Evolutionary conservation across 1,139 yeast species (phyloP).

Genomic region (Cylindricascospora bacillispora): DNA sequence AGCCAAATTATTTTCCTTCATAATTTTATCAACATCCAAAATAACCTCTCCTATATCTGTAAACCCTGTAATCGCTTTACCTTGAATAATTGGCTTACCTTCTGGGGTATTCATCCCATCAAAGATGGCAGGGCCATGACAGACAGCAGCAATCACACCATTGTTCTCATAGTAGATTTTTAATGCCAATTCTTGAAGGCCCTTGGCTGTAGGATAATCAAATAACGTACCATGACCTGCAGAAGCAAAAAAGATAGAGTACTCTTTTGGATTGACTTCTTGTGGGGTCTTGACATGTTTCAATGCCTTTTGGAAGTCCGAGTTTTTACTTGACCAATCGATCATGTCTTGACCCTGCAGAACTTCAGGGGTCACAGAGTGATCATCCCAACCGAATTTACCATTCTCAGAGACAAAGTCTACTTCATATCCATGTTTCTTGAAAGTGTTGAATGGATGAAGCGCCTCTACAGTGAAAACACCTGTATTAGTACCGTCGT

Average conservation of each 20-base stretch:
- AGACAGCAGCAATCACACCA: slow-evolving; percentile 50
- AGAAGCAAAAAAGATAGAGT: slow-evolving; percentile 42
- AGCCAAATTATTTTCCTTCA: slow-evolving; percentile 28
- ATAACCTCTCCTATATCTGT: slow-evolving; percentile 41
- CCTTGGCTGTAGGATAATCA: slow-evolving; percentile 42
- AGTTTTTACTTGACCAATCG: slow-evolving; percentile 29
- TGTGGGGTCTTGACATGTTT: slow-evolving; percentile 23
- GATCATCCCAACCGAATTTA: slow-evolving; percentile 40
- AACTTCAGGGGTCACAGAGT: slow-evolving; percentile 32
- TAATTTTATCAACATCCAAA: slow-evolving; percentile 28
- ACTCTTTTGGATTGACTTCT: slow-evolving; percentile 34
- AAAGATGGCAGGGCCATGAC: slow-evolving; percentile 54
- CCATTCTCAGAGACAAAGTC: slow-evolving; percentile 49
- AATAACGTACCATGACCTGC: slow-evolving; percentile 55
- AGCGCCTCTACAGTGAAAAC: slow-evolving; percentile 42
- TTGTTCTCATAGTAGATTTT: slow-evolving; percentile 36
- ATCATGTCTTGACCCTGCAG: slow-evolving; percentile 34
- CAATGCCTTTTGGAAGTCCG: slow-evolving; percentile 30
- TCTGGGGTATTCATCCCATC: slow-evolving; percentile 33
- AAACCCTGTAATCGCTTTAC: slow-evolving; percentile 48
- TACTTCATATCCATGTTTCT: slow-evolving; percentile 37
- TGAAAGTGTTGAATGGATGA: slow-evolving; percentile 42
- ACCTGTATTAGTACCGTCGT: slow-evolving; percentile 46
- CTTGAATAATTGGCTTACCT: slow-evolving; percentile 37
- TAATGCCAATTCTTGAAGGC: slow-evolving; percentile 35